Percentiles rank a stretch among this genome's conserved stretches.
Evolutionary conservation across 2,329 filamentous ascomycete genomes (phyloP).

Genomic region (Exophiala oligosperma): DNA sequence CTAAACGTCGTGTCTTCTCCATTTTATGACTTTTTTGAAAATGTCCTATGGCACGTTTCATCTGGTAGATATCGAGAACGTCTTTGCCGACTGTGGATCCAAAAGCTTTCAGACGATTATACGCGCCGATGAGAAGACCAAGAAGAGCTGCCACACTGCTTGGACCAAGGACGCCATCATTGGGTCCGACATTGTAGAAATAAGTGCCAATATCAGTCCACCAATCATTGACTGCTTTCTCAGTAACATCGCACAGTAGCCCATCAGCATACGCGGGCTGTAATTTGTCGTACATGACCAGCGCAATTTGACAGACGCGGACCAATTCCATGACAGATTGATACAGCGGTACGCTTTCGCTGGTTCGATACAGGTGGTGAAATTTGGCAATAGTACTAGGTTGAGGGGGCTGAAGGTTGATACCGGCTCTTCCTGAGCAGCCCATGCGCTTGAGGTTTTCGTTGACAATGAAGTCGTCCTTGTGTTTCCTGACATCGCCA

Average conservation of each 20-base stretch:
- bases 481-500: slow-evolving; percentile 77
- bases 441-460: slow-evolving; percentile 90
- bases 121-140: slow-evolving; percentile 83
- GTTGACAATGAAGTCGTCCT: slow-evolving; percentile 86
- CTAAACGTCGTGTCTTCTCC: slow-evolving; percentile 73
- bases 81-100: slow-evolving; percentile 86
- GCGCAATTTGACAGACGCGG: slow-evolving; percentile 84
- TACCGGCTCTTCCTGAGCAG: slow-evolving; percentile 83
- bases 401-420: slow-evolving; percentile 76
- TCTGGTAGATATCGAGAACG: slow-evolving; percentile 79
- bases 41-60: slow-evolving; percentile 79
- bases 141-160: slow-evolving; percentile 86
- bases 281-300: slow-evolving; percentile 84
- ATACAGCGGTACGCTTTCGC: slow-evolving; percentile 75
- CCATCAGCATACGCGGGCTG: slow-evolving; percentile 90
- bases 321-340: slow-evolving; percentile 83
- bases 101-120: slow-evolving; percentile 82
- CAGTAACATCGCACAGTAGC: slow-evolving; percentile 87
- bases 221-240: slow-evolving; percentile 88
- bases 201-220: slow-evolving; percentile 93
- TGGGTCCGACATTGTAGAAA: slow-evolving; percentile 88
- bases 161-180: slow-evolving; percentile 87
- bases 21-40: slow-evolving; percentile 91
- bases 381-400: slow-evolving; percentile 88
- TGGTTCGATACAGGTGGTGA: slow-evolving; percentile 83